These are phyloP conservation scores for Endocarpon pusillum DNA, from an alignment of 495 filamentous ascomycete genomes.

Conservation along the genomic window DNA sequence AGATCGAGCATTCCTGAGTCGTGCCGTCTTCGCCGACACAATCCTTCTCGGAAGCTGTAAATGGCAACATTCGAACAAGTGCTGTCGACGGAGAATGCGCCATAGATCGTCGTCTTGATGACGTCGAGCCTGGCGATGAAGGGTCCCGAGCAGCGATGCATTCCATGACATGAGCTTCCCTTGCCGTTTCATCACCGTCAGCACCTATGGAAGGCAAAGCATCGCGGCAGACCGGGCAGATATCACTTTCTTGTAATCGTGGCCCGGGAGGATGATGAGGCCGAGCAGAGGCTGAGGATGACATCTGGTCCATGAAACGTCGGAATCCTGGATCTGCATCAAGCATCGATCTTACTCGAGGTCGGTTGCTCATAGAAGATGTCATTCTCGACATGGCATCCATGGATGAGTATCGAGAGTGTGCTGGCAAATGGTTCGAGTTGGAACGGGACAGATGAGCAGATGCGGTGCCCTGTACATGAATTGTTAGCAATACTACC, in stretches of 20 bases:
- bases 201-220: slow-evolving; percentile 49
- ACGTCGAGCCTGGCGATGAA: slow-evolving; percentile 12
- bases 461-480: no score
- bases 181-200: slow-evolving; percentile 40
- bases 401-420: background rate
- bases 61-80: slow-evolving; percentile 41
- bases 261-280: slow-evolving; percentile 12
- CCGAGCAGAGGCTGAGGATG: background rate
- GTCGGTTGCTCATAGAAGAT: background rate
- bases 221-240: slow-evolving; percentile 75
- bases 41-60: slow-evolving; percentile 81
- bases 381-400: background rate
- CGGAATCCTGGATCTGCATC: no score
- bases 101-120: slow-evolving; percentile 10
- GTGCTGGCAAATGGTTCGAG: background rate
- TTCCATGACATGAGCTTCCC: slow-evolving; percentile 58
- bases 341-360: slow-evolving; percentile 5
- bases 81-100: slow-evolving; percentile 9
- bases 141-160: slow-evolving; percentile 41
- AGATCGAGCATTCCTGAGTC: slow-evolving; percentile 71
- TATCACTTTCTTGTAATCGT: slow-evolving; percentile 58
- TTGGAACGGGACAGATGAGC: no score
- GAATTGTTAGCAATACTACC: no score
- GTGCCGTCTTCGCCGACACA: slow-evolving; percentile 50
- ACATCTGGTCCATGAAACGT: no score